phyloP scores from a whole-genome alignment of 2,329 filamentous ascomycete genomes.

The Fusarium xylarioides region DNA sequence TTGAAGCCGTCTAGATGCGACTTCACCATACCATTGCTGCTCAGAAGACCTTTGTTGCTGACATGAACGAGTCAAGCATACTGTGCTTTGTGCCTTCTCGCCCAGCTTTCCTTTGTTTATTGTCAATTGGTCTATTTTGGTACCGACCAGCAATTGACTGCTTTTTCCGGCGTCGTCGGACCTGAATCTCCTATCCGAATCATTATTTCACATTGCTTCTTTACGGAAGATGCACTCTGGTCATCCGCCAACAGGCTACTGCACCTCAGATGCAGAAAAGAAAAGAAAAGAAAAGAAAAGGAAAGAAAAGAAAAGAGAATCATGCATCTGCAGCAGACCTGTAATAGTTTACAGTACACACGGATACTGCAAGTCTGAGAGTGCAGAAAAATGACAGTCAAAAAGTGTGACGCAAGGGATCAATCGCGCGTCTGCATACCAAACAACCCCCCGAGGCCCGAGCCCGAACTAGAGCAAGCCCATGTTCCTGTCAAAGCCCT shows the following conservation, averaged over 20 bases:
- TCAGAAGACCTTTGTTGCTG: conserved; percentile 2
- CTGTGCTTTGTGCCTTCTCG: not conserved
- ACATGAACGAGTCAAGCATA: conserved; percentile 6
- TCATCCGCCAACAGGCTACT: conserved; percentile 13
- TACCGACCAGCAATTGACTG: not conserved
- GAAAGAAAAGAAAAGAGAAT: conserved; percentile 18
- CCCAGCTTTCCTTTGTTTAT: conserved; percentile 20
- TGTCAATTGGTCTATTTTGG: conserved; percentile 1
- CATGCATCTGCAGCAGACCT: conserved; percentile 5
- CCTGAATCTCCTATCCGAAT: conserved; percentile 1
- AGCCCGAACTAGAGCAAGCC: conserved; percentile 25
- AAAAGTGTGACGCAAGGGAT: conserved; percentile 38
- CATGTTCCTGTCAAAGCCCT: conserved; percentile 27
- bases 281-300: conserved; percentile 14
- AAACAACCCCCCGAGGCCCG: conserved; percentile 30
- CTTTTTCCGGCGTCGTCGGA: not conserved
- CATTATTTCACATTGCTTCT: conserved; percentile 31
- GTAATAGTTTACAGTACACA: not conserved
- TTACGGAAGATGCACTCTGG: conserved; percentile 5
- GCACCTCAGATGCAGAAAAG: conserved; percentile 8
- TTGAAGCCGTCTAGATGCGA: conserved; percentile 11
- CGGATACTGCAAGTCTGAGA: conserved; percentile 16
- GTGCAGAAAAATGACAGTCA: not conserved
- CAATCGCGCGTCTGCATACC: conserved; percentile 36
- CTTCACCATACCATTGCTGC: conserved; percentile 22